Evolutionary conservation across 2,329 filamentous ascomycete genomes (phyloP), one percentile per base, ranked within the genome.

Genomic region (Ceratocystis papillata): DNA sequence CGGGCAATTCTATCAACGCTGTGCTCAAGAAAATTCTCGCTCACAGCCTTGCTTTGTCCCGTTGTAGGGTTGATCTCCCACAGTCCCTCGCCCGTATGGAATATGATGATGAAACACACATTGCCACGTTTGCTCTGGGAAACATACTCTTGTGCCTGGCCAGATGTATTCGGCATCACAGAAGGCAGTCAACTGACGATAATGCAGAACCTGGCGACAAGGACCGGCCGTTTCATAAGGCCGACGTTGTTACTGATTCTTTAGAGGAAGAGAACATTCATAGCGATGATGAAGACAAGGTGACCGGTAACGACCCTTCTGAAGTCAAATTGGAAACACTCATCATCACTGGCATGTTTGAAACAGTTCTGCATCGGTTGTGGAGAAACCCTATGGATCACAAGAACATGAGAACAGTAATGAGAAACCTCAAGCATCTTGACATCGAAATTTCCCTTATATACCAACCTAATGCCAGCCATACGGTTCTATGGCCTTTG

Each of bases 351-450:
- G 2, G 10, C 55, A 30, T 37, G 55, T 33, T 59, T n/a, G 55
- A 59, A 15, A 6, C 3, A 2, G 33, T 17, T 37, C 55, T 59
- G 7, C 28, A 5, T 8, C 15, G 76, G 63, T 75, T 83, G 2
- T 81, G 78, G 76, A 76, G 77, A 67, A 82, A 82, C 68, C 80
- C 79, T 0, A 77, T 76, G 63, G 80, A 82, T 69, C 74, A 82
- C 15, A 73, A 72, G 69, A 81, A 82, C 69, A 77, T 80, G 53
- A 78, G 80, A 68, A 72, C 68, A 44, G 73, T 76, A 1, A 74
- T 82, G 22, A 69, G 72, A 30, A 71, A 72, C 1, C 70, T 83
- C 17, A 74, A 78, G 69, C 75, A 79, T 63, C 73, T 83, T 20
- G 80, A 45, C 69, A 83, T 62, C 78, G 77, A 1, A 70, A 53